phyloP scores from a whole-genome alignment of 1,284 basidiomycete species.

The Malassezia caprae region DNA sequence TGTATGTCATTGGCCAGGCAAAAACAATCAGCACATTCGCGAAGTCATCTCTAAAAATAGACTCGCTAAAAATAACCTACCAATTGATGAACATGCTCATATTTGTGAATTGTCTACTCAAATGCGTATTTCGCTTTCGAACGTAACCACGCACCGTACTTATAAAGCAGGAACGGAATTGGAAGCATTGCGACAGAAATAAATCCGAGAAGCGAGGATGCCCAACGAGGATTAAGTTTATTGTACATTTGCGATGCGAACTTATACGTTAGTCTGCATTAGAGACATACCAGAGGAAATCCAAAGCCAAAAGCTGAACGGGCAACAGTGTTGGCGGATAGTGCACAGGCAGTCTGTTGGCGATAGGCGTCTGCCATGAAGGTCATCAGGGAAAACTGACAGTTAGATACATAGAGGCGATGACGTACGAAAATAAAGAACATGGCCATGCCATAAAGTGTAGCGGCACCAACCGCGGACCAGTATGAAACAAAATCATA shows the following conservation, averaged over 20 bases:
- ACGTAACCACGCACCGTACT: slow-evolving; percentile 46
- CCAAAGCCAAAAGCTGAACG: slow-evolving; percentile 58
- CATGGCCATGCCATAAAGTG: slow-evolving; percentile 49
- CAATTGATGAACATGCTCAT: neutral
- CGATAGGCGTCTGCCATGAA: slow-evolving; percentile 54
- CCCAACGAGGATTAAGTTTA: slow-evolving; percentile 61
- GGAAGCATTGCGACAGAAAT: slow-evolving; percentile 61
- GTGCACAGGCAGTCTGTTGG: slow-evolving; percentile 52
- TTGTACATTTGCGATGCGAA: slow-evolving; percentile 54
- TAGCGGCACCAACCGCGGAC: slow-evolving; percentile 52
- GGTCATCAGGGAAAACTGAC: slow-evolving; percentile 42
- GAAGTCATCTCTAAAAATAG: neutral
- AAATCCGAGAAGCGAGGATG: slow-evolving; percentile 63
- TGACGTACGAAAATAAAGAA: slow-evolving; percentile 56
- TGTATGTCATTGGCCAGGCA: neutral
- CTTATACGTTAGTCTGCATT: neutral
- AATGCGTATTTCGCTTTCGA: slow-evolving; percentile 11
- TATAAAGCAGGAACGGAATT: slow-evolving; percentile 54
- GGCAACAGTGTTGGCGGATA: slow-evolving; percentile 61
- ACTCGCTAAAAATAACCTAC: neutral
- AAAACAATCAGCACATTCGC: neutral
- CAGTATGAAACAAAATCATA: slow-evolving; percentile 47
- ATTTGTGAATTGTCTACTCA: neutral
- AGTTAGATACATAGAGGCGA: neutral
- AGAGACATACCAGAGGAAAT: slow-evolving; percentile 45